These are phyloP conservation scores for Marvania coccoides DNA, from an alignment of 139 green algal species.

Conservation along the genomic window DNA sequence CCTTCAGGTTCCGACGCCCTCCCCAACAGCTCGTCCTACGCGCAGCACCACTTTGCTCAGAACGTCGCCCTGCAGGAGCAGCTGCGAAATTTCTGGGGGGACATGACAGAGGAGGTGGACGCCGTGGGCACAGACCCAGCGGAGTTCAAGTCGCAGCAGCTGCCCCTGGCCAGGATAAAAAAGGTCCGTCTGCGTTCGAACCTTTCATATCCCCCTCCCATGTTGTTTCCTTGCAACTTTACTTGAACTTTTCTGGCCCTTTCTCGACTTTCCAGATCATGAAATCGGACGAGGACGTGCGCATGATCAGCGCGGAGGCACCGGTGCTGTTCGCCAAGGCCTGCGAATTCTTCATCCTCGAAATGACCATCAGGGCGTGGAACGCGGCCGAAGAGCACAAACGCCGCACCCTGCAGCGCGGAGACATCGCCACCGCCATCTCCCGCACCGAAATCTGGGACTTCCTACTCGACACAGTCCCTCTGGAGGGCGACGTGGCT, in stretches of 20 bases:
- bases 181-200: conserved; percentile 75
- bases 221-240: background rate
- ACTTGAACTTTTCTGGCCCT: background rate
- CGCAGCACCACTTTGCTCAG: background rate
- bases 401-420: conserved; percentile 88
- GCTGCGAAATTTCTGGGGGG: conserved; percentile 77
- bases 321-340: conserved; percentile 96
- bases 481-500: conserved; percentile 50
- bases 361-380: conserved; percentile 89
- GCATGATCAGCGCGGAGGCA: conserved; percentile 94
- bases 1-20: too few relatives aligned
- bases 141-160: conserved; percentile 95
- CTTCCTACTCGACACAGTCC: conserved; percentile 95
- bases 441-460: conserved; percentile 92
- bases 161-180: conserved; percentile 98
- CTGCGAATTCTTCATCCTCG: conserved; percentile 75
- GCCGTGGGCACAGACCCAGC: conserved; percentile 49
- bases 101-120: conserved; percentile 73
- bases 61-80: conserved; percentile 26
- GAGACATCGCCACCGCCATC: conserved; percentile 93
- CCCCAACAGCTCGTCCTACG: too few relatives aligned
- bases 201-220: too few relatives aligned
- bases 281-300: conserved; percentile 96
- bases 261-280: conserved; percentile 77
- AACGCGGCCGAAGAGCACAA: conserved; percentile 95